Evolutionary conservation across 495 filamentous ascomycete genomes (phyloP).

Genomic region (Penicillium coffeae): DNA sequence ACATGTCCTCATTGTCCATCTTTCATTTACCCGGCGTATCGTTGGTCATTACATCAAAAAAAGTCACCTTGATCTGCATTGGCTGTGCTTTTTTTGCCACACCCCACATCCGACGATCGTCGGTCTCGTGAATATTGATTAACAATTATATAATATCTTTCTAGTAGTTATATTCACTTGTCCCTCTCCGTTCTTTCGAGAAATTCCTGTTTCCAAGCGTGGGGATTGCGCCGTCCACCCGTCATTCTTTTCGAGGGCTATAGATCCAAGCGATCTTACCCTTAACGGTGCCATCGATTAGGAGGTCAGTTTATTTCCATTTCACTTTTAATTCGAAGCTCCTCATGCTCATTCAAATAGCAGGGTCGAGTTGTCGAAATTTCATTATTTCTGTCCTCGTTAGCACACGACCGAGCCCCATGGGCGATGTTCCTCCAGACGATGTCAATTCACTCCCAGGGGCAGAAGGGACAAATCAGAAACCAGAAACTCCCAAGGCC

Average conservation of each 20-base stretch:
- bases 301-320: too few relatives aligned
- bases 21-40: neutral
- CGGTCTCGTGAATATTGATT: neutral
- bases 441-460: constrained; percentile 21
- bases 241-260: too few relatives aligned
- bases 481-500: constrained; percentile 15
- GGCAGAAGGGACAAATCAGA: constrained; percentile 13
- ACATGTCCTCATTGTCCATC: neutral
- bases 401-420: constrained; percentile 18
- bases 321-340: neutral
- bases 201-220: too few relatives aligned
- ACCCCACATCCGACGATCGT: neutral
- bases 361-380: neutral
- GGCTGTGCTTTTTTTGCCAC: neutral
- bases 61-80: neutral
- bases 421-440: constrained; percentile 33
- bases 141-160: neutral
- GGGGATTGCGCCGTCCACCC: too few relatives aligned
- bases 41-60: too few relatives aligned
- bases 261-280: too few relatives aligned
- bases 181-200: too few relatives aligned
- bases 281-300: too few relatives aligned
- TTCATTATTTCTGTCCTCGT: neutral
- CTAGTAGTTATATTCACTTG: too few relatives aligned
- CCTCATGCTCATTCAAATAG: neutral